Percentiles rank a stretch among this genome's conserved stretches.
Conservation (phyloP, 1,284 basidiomycete genomes). For the Anthracocystis panici-leucophaei region DNA sequence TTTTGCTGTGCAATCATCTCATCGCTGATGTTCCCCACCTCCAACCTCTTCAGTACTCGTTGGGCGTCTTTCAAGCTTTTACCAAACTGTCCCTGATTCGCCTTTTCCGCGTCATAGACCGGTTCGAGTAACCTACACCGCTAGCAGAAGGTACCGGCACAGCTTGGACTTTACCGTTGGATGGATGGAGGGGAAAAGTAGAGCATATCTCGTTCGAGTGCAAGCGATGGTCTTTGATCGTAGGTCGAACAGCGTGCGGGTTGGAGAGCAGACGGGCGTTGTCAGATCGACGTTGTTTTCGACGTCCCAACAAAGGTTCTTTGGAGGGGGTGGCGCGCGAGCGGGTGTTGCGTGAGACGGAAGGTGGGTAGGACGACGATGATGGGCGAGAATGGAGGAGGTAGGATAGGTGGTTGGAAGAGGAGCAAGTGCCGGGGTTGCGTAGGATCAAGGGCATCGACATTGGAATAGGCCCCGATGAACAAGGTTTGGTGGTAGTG, state of each 20-base stretch:
- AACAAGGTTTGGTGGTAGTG: neutral
- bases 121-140: slow-evolving; percentile 21
- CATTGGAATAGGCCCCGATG: slow-evolving; percentile 38
- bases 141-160: slow-evolving; percentile 19
- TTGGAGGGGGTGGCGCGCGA: neutral
- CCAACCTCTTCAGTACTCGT: slow-evolving; percentile 39
- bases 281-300: slow-evolving; percentile 48
- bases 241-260: slow-evolving; percentile 53
- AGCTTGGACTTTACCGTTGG: slow-evolving; percentile 6
- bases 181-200: slow-evolving; percentile 31
- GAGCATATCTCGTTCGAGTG: slow-evolving; percentile 51
- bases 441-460: slow-evolving; percentile 49
- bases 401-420: slow-evolving; percentile 24
- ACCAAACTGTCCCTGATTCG: slow-evolving; percentile 55
- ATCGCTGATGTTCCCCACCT: slow-evolving; percentile 29
- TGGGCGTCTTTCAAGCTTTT: slow-evolving; percentile 57
- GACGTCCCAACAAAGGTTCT: slow-evolving; percentile 22
- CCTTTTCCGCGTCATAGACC: slow-evolving; percentile 25
- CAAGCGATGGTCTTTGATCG: slow-evolving; percentile 49
- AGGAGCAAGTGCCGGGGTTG: slow-evolving; percentile 11
- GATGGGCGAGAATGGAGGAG: slow-evolving; percentile 11
- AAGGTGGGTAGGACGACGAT: slow-evolving; percentile 28
- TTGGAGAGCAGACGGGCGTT: slow-evolving; percentile 56
- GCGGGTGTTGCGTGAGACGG: slow-evolving; percentile 3
- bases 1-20: slow-evolving; percentile 17